These are phyloP conservation scores for Arctium minus DNA, from an alignment of 129 eudicot species.

Conservation along the genomic window DNA sequence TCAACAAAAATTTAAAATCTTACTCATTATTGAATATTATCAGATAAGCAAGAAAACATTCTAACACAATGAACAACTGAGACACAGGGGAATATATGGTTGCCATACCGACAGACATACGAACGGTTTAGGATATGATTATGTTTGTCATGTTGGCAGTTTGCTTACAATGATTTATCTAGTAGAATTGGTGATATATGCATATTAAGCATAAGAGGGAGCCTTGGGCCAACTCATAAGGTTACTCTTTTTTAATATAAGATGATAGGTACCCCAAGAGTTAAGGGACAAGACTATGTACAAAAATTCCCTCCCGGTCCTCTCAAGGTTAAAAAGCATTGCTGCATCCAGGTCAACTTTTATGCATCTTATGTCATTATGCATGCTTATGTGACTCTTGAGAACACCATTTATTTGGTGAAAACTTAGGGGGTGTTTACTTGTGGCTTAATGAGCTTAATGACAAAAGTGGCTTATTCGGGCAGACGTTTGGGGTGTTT, in stretches of 20 bases:
- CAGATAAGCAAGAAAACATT: background rate
- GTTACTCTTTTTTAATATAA: background rate
- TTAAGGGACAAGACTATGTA: background rate
- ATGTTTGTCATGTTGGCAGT: conserved; percentile 7
- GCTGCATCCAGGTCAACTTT: background rate
- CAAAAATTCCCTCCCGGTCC: background rate
- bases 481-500: too few relatives aligned
- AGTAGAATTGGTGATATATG: background rate
- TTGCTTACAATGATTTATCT: background rate
- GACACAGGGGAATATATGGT: background rate
- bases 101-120: background rate
- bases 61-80: background rate
- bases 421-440: background rate
- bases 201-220: background rate
- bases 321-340: background rate
- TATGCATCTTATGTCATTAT: background rate
- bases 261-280: background rate
- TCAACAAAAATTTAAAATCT: background rate
- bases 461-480: too few relatives aligned
- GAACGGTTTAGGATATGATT: background rate
- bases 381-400: background rate
- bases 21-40: background rate
- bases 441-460: too few relatives aligned
- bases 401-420: background rate
- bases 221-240: background rate